These are phyloP conservation scores for Cordyceps farinosa DNA, from an alignment of 2,329 filamentous ascomycete genomes.

Conservation along the genomic window DNA sequence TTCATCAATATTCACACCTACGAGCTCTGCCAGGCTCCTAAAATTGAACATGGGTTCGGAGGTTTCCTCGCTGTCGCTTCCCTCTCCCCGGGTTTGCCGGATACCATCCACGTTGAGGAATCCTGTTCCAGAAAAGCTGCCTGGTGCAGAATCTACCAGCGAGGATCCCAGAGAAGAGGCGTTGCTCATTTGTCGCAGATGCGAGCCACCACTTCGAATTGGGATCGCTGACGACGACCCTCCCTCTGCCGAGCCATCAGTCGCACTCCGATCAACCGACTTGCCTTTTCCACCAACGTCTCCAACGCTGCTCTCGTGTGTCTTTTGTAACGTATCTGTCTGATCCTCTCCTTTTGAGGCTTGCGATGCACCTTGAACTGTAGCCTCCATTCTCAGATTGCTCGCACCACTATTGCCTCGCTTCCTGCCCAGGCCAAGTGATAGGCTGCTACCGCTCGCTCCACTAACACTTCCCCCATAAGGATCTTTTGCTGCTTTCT, in stretches of 20 bases:
- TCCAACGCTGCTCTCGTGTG: constrained; percentile 26
- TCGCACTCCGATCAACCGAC: constrained; percentile 55
- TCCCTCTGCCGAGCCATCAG: constrained; percentile 19
- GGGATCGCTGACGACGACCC: constrained; percentile 38
- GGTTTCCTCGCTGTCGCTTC: constrained; percentile 49
- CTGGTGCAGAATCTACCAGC: constrained; percentile 61
- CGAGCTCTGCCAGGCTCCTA: constrained; percentile 77
- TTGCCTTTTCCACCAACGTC: constrained; percentile 60
- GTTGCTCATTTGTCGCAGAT: constrained; percentile 79
- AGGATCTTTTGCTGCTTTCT: constrained; percentile 49
- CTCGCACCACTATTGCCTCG: constrained; percentile 59
- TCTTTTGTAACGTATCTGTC: constrained; percentile 23
- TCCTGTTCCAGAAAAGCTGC: constrained; percentile 44
- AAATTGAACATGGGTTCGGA: constrained; percentile 89
- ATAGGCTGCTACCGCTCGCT: constrained; percentile 62
- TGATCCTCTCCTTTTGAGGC: constrained; percentile 23
- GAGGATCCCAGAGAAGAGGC: constrained; percentile 82
- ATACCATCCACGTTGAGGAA: constrained; percentile 36
- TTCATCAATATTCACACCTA: constrained; percentile 61
- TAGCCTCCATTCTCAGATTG: constrained; percentile 56
- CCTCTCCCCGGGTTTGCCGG: constrained; percentile 40
- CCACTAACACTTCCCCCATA: constrained; percentile 35
- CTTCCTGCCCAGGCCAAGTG: constrained; percentile 55
- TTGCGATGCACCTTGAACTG: constrained; percentile 43
- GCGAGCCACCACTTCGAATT: constrained; percentile 59